Evolutionary conservation across 2,329 filamentous ascomycete species (phyloP).

Genomic region (Davidsoniella eucalypti): DNA sequence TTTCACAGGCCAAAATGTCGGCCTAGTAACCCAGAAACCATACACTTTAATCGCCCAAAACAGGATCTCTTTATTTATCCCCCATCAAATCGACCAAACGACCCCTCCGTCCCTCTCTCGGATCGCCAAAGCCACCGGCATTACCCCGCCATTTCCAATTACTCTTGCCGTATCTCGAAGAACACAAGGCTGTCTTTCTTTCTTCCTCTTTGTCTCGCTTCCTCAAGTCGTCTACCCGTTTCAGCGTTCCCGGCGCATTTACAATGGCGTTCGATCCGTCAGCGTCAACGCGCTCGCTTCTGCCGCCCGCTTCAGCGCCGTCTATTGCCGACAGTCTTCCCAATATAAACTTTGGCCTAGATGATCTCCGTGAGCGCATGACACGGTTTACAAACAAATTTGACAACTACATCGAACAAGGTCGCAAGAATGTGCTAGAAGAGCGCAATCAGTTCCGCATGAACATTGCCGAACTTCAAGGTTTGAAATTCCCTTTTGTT

Average conservation of each 20-base stretch:
- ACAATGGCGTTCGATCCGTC: constrained; percentile 52
- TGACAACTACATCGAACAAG: constrained; percentile 84
- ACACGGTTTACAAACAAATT: constrained; percentile 78
- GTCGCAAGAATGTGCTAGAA: constrained; percentile 74
- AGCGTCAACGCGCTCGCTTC: constrained; percentile 45
- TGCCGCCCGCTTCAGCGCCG: constrained; percentile 39
- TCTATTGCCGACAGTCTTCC: constrained; percentile 68
- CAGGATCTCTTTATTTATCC: not conserved
- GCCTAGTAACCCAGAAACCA: constrained; percentile 1
- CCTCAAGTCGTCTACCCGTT: not conserved
- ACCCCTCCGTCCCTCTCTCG: too few species aligned
- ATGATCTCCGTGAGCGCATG: constrained; percentile 91
- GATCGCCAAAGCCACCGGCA: not conserved
- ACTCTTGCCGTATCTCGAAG: not conserved
- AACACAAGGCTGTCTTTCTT: not conserved
- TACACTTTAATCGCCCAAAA: not conserved
- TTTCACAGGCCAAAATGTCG: not conserved
- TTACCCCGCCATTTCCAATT: not conserved
- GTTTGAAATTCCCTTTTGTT: constrained; percentile 29
- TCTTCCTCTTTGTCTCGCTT: not conserved
- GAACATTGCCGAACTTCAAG: constrained; percentile 77
- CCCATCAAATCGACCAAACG: not conserved
- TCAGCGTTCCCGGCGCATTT: not conserved
- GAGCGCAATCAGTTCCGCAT: constrained; percentile 89
- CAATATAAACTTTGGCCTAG: constrained; percentile 87